These are phyloP conservation scores for Gracilaria domingensis DNA, from an alignment of 23 red algal genomes.

Conservation along the genomic window DNA sequence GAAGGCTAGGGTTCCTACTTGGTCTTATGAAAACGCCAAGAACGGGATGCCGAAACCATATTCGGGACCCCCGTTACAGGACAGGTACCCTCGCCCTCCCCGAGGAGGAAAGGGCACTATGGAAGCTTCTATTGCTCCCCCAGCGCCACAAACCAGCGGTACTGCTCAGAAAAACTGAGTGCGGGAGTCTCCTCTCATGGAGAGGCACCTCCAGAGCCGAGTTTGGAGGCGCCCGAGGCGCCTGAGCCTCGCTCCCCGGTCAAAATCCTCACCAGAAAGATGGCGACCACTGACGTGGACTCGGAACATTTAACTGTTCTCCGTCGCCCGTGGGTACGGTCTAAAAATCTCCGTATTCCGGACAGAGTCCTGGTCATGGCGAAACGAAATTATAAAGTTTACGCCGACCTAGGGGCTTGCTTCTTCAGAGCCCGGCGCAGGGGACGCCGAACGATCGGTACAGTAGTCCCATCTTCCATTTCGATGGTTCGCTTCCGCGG, in stretches of 20 bases:
- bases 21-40: neutral
- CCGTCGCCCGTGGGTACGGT: constrained; percentile 9
- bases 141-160: no score
- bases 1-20: neutral
- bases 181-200: neutral
- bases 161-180: neutral
- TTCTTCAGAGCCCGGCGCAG: no score
- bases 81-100: no score
- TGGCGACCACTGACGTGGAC: neutral
- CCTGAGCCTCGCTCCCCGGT: neutral
- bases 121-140: no score
- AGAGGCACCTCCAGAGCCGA: neutral
- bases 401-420: constrained; percentile 36
- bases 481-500: no score
- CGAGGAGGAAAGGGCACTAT: no score
- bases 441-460: no score
- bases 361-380: constrained; percentile 36
- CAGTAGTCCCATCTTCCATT: no score
- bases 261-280: neutral
- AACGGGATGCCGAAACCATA: neutral
- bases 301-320: neutral
- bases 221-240: neutral
- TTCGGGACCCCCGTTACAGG: no score
- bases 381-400: constrained; percentile 47
- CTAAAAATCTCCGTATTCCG: neutral